Conservation (phyloP, 371 early-diverging fungal genomes). For the Phascolomyces articulosus region DNA sequence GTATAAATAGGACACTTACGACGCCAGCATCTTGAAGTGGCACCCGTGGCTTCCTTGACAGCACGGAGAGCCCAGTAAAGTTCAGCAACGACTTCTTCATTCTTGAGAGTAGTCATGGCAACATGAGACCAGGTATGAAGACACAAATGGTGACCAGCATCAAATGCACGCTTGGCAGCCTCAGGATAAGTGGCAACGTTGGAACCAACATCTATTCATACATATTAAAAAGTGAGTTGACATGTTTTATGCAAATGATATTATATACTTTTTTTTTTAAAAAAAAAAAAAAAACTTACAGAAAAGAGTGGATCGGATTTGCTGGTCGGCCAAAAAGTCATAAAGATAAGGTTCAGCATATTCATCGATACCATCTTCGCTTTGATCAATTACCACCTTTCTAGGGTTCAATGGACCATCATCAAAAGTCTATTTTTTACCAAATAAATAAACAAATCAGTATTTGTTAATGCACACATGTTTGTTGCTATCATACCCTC, state of each 20-base stretch:
- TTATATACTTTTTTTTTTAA: neutral
- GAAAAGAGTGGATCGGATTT: slow-evolving; percentile 34
- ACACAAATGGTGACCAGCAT: slow-evolving; percentile 45
- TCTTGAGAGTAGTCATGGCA: slow-evolving; percentile 47
- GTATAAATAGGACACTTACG: slow-evolving; percentile 29
- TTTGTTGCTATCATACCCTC: no score
- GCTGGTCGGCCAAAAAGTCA: slow-evolving; percentile 22
- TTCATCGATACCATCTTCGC: slow-evolving; percentile 6
- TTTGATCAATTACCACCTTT: slow-evolving; percentile 1
- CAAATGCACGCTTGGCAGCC: slow-evolving; percentile 40
- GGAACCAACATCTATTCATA: slow-evolving; percentile 40
- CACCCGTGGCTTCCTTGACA: slow-evolving; percentile 50
- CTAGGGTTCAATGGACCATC: slow-evolving; percentile 37
- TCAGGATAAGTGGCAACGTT: slow-evolving; percentile 42
- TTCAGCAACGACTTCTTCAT: slow-evolving; percentile 56
- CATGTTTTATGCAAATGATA: neutral
- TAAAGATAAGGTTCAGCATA: slow-evolving; percentile 36
- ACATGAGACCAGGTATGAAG: slow-evolving; percentile 46
- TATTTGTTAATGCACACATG: no score
- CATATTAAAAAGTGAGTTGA: neutral
- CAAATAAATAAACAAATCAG: no score
- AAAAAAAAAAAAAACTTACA: slow-evolving; percentile 24
- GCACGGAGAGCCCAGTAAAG: slow-evolving; percentile 46
- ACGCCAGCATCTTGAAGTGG: slow-evolving; percentile 52
- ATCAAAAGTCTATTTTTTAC: slow-evolving; percentile 31